Evolutionary conservation across 768 basidiomycete species (phyloP), one percentile per base, ranked within the genome.

Genomic region (Mycena kentingensis): DNA sequence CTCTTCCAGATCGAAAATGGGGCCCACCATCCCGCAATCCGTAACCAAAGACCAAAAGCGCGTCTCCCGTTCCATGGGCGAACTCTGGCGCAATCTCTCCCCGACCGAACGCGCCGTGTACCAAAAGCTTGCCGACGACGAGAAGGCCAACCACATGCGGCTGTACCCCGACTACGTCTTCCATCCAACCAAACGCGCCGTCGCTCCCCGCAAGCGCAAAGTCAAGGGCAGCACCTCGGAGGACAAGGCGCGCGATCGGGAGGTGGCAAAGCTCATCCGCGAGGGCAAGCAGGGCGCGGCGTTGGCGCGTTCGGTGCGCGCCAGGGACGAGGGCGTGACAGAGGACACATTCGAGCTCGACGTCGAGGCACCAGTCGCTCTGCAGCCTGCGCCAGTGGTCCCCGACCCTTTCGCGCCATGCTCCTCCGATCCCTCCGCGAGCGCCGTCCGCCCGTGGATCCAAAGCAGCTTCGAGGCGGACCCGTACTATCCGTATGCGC

Each of bases 21-120:
- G 22, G 18, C 41, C 22, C 22, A 22, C 12, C 5, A 42, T 42
- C 19, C 41, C 41, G 8, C 22, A 26, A 42, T 11, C 41, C 22
- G 41, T 42, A 5, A 42, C 41, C 41, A 42, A 42, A 24, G 41
- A 42, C 41, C 41, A 42, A n/a, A 42, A 42, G 41, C 41, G 41
- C 41, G 26, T 42, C 41, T 42, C 41, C 6, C 41, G 41, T 11
- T 42, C 41, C 22, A 42, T 42, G 22, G 41, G 41, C 41, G 41
- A 42, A 24, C 41, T 42, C 41, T 42, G 41, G 41, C 41, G 41
- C 25, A 24, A 12, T 21, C 41, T 42, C 8, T 42, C 41, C 41
- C 22, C 22, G 22, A 5, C 19, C 41, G 41, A 42, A 19, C 41
- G 41, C 11, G 41, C 41, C 11, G 22, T 7, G 12, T 42, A 24